These are phyloP conservation scores for Curvularia sp. DNA, from an alignment of 2,329 filamentous ascomycete species.

Conservation along the genomic window DNA sequence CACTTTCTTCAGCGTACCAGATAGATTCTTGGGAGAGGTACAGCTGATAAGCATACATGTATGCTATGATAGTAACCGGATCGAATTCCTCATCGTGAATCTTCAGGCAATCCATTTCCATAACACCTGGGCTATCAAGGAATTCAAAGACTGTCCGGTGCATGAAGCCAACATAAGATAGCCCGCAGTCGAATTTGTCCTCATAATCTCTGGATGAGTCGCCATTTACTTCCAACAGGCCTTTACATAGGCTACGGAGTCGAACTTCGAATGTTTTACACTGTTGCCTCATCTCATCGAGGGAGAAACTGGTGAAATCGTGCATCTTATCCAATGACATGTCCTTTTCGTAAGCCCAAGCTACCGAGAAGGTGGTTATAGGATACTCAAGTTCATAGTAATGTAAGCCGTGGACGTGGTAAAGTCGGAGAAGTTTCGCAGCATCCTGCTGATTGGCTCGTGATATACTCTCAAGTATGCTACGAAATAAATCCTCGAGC, in stretches of 20 bases:
- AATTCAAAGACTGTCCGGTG: constrained; percentile 4
- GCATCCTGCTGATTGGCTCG: not conserved
- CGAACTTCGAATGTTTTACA: not conserved
- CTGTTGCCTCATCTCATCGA: not conserved
- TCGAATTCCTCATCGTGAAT: not conserved
- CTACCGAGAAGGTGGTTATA: not conserved
- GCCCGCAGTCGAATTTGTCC: no score
- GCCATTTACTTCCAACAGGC: not conserved
- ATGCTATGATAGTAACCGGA: not conserved
- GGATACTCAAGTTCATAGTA: no score
- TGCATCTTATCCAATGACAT: not conserved
- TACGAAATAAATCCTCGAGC: not conserved
- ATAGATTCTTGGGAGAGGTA: no score
- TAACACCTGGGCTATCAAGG: not conserved
- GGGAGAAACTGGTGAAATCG: not conserved
- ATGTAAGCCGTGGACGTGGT: not conserved
- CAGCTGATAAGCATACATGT: not conserved
- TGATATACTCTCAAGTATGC: not conserved
- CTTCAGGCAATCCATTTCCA: not conserved
- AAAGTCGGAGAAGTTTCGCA: not conserved
- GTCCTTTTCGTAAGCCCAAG: not conserved
- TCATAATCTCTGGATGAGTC: not conserved
- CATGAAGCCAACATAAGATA: constrained; percentile 1
- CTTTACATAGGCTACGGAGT: constrained; percentile 5
- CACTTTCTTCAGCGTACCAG: no score